phyloP scores from a whole-genome alignment of 306 rosid genomes.

The Corylus heterophylla region DNA sequence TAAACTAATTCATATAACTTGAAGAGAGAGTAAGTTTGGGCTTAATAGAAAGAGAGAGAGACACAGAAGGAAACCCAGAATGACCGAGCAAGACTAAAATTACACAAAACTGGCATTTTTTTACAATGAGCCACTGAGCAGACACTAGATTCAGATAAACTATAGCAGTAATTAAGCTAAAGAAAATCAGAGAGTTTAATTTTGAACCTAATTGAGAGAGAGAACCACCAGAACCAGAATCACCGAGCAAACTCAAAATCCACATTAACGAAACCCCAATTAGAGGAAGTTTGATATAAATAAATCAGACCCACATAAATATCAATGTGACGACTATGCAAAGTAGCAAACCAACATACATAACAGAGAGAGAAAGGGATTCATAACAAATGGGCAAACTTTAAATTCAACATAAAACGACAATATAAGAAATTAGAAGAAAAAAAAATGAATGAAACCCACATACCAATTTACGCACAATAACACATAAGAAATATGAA shows the following conservation, averaged over 20 bases:
- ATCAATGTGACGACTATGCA: background rate
- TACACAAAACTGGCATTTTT: background rate
- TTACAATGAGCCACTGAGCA: background rate
- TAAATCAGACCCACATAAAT: background rate
- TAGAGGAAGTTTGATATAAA: background rate
- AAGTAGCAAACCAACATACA: background rate
- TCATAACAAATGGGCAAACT: background rate
- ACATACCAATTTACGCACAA: background rate
- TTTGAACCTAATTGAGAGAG: background rate
- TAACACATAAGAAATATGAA: background rate
- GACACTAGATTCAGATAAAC: background rate
- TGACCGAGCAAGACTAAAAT: background rate
- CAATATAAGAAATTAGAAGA: background rate
- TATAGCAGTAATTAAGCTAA: background rate
- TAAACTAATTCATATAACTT: background rate
- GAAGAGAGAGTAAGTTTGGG: background rate
- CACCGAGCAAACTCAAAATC: background rate
- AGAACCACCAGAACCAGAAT: background rate
- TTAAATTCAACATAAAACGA: background rate
- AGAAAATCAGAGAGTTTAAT: background rate
- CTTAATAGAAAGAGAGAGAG: background rate
- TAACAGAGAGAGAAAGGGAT: background rate
- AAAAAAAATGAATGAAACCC: background rate
- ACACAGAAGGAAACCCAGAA: background rate
- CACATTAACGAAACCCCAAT: background rate